phyloP scores from a whole-genome alignment of 192 early-diverging fungal species.

The Chytriomyces sp. region DNA sequence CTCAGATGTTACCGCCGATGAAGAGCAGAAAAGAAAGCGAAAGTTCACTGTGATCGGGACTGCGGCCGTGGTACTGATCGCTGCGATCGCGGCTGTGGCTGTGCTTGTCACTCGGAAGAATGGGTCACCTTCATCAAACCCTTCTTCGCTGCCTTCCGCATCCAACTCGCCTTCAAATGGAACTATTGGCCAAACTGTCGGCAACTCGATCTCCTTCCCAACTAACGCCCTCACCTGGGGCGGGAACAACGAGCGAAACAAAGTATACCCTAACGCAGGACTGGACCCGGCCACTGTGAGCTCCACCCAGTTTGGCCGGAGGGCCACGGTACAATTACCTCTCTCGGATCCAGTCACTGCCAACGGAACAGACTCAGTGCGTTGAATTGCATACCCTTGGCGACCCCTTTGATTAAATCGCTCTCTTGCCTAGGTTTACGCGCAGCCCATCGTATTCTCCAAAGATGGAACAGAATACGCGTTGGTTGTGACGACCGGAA shows the following conservation, averaged over 20 bases:
- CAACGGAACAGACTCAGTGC: neutral
- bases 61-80: too few species aligned
- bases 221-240: neutral
- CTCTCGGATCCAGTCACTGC: neutral
- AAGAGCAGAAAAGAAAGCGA: too few species aligned
- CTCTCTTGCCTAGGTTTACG: slow-evolving; percentile 10
- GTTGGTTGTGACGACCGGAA: slow-evolving; percentile 8
- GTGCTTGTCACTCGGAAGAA: neutral
- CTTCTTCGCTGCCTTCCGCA: neutral
- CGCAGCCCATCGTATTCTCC: slow-evolving; percentile 26
- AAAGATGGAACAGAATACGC: neutral
- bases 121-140: neutral
- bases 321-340: neutral
- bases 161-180: neutral
- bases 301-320: neutral
- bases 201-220: neutral
- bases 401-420: neutral
- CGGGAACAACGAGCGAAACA: neutral
- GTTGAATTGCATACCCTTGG: neutral
- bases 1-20: too few species aligned
- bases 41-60: neutral
- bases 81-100: neutral
- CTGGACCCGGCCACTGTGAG: neutral
- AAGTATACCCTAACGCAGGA: slow-evolving; percentile 14
- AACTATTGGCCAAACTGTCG: neutral